Evolutionary conservation across 495 filamentous ascomycete species (phyloP), one percentile per base, ranked within the genome.

Genomic region (Neurospora sp.): DNA sequence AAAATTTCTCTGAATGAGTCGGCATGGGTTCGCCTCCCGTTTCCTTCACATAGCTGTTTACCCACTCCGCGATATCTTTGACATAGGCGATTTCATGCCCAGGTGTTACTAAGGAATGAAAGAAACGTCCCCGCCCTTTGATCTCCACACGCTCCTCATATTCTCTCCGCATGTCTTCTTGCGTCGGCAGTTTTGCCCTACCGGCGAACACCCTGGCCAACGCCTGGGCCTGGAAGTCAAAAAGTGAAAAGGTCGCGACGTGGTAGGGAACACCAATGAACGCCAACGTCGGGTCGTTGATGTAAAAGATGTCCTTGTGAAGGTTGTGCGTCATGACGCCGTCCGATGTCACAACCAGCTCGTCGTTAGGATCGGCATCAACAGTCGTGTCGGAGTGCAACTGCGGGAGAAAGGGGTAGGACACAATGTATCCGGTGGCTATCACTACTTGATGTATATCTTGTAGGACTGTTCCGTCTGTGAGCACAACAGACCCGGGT

Each of bases 271-370:
- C 82, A 1, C 90, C 89, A 9, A 92, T 80, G 74, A 92, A 91
- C 0, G 83, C 84, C 16, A 92, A 76, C 0, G 88, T 86, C 0
- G 90, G 88, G 70, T 91, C 89, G 0, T 85, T 83, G 59, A 91
- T 91, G 74, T 89, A 92, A 76, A 91, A 91, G 4, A 91, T 87
- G 73, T 92, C 89, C 48, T 87, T 86, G 79, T 91, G 87, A 5
- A 92, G 74, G 75, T 93, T 92, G 76, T 91, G 89, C n/a, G 89
- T 76, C 76, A 88, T 89, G 4, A 82, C 85, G 0, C 90, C 90
- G 71, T 91, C 87, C 0, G 78, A 73, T 5, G 90, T 91, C 1
- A 92, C 85, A 5, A 93, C 76, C 1, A 87, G 77, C 4, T 78
- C 83, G 3, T 88, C 84, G 61, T 82, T 79, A 0, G 88, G 85